Base-by-base conservation (phyloP, 2,329 filamentous ascomycete genomes). In the Aspergillus uvarum region DNA sequence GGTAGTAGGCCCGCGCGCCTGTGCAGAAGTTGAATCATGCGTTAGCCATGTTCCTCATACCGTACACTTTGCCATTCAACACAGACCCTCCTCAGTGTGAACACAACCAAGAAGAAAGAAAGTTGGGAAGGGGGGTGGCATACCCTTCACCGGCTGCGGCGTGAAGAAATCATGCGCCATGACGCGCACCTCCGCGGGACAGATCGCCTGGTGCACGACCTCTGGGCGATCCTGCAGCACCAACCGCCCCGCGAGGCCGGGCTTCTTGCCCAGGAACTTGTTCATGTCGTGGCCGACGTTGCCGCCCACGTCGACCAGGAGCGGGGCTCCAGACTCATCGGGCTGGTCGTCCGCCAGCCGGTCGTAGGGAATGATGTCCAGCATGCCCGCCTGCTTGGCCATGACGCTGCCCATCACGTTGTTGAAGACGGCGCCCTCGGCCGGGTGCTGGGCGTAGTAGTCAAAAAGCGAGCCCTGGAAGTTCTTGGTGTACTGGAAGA, bases 1-100 rank as follows among this genome's bases (percentile, higher is more conserved):
- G 47, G 47, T 42, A 61, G 47, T 61, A 57, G 1, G 70, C 69
- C 8, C 74, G 72, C 21, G 74, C 74, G 42, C 73, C 75, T 71
- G 29, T 22, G 22, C 22, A 22, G 3, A 22, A 22, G 22, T 22
- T 22, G 22, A 22, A 44, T n/a, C 38, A 16, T 44, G 16, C 5
- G 6, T 44, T 19, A 29, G 26, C 26, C 7, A 44, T 44, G 1
- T 5, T 2, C n/a, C 7, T 24, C 11, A 21, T 56, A 2, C 29
- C 19, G 47, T 16, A 16, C 26, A 29, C 26, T 29, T 29, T 29
- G 26, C 26, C 26, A 29, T 29, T 8, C 7, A 8, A 29, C 7
- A 2, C 7, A 3, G 7, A 3, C 2, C 26, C 26, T 29, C 26
- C 26, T 29, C 26, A 8, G 7, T 29, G 7, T 29, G 26, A 8